phyloP scores from a whole-genome alignment of 805 yeast genomes.

The Kazachstania psychrophila region DNA sequence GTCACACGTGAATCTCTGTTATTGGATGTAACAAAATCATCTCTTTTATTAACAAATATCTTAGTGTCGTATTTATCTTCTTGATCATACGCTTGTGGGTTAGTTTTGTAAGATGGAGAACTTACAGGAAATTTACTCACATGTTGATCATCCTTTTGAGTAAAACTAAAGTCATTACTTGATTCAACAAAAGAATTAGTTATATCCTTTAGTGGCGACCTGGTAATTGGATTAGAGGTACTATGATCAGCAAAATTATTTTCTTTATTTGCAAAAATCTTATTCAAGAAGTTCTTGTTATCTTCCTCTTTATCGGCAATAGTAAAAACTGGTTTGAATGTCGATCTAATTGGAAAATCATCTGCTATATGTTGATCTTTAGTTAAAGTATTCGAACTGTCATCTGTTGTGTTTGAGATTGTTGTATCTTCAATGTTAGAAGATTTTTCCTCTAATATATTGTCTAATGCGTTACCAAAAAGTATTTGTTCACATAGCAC shows the following conservation, averaged over 20 bases:
- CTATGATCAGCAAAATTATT: not conserved
- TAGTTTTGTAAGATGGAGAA: not conserved
- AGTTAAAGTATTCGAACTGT: too few species aligned
- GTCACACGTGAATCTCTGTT: conserved; percentile 4
- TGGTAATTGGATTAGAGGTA: not conserved
- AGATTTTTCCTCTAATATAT: conserved; percentile 20
- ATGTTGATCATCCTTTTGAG: not conserved
- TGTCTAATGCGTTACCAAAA: conserved; percentile 22
- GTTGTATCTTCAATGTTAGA: not conserved
- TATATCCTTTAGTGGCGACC: conserved; percentile 7
- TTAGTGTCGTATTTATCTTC: not conserved
- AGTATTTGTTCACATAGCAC: conserved; percentile 26
- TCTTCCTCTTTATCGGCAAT: conserved; percentile 3
- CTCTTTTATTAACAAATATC: not conserved
- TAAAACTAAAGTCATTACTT: conserved; percentile 2
- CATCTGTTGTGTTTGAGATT: not conserved
- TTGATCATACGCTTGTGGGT: too few species aligned
- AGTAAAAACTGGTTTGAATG: not conserved
- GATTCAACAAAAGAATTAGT: conserved; percentile 5
- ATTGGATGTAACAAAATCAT: not conserved
- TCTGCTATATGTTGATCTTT: too few species aligned
- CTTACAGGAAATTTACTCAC: not conserved
- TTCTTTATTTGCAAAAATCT: not conserved
- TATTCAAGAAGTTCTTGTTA: not conserved
- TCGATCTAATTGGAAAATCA: too few species aligned